These are phyloP conservation scores for Ascochyta lentis DNA, from an alignment of 2,329 filamentous ascomycete genomes.

Conservation along the genomic window DNA sequence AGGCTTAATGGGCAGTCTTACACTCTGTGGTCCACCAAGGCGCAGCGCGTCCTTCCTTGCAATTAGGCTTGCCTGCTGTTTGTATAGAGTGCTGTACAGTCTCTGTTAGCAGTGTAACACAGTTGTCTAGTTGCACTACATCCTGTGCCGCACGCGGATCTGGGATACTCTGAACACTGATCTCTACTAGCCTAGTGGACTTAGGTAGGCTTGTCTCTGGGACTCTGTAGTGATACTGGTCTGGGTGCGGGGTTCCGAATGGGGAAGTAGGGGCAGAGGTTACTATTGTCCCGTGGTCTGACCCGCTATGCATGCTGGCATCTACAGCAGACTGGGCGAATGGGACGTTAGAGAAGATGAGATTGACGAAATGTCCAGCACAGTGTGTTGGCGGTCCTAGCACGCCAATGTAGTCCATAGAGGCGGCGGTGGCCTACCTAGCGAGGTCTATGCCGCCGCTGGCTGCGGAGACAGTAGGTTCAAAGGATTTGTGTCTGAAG, in stretches of 20 bases:
- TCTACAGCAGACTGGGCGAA: conserved; percentile 1
- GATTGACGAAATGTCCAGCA: conserved; percentile 2
- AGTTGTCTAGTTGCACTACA: not conserved
- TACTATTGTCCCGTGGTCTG: conserved; percentile 10
- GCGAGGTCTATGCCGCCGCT: too few species aligned
- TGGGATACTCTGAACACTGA: not conserved
- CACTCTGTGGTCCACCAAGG: not conserved
- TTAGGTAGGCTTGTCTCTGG: not conserved
- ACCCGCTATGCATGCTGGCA: conserved; percentile 1
- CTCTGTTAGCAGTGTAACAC: not conserved
- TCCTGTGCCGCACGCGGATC: not conserved
- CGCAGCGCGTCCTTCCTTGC: not conserved
- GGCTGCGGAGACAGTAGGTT: too few species aligned
- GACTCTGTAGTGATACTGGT: not conserved
- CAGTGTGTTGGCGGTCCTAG: too few species aligned
- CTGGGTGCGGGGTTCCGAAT: not conserved
- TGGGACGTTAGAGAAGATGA: conserved; percentile 12
- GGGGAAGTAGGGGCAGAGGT: conserved; percentile 1
- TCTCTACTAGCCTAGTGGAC: conserved; percentile 1
- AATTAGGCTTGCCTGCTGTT: not conserved
- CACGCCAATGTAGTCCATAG: too few species aligned
- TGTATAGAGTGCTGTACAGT: not conserved
- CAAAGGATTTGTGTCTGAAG: too few species aligned
- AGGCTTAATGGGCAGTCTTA: not conserved
- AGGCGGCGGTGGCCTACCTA: too few species aligned